Evolutionary conservation across 1,284 basidiomycete species (phyloP), one percentile per base, ranked within the genome.

Genomic region (Pseudozyma thailandica): DNA sequence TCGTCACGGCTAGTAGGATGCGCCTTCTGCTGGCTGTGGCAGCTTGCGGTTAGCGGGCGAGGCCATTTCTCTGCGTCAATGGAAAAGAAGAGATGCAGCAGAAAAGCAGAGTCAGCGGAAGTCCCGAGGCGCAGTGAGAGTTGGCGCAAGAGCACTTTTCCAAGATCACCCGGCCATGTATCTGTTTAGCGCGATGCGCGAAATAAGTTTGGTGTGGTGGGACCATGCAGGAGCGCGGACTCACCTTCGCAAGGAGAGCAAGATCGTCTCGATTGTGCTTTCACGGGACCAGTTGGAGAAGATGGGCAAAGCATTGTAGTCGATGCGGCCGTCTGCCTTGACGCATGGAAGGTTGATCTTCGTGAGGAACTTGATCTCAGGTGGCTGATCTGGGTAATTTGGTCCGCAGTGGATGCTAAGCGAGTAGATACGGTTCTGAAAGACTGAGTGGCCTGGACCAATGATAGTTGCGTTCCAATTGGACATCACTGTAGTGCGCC

Each of bases 391-490:
- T 7, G 96, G 95, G 84, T 98, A 98, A 6, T 83, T 74, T 7
- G 89, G 86, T 33, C 90, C 92, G 82, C 95, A 98, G 79, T 87
- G 86, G 82, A 98, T 94, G 86, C 91, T 92, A 78, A 98, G 88
- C 61, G 90, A 92, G 88, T 98, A 98, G 85, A 98, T 98, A 51
- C 95, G 89, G 85, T 98, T 98, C 88, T 98, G 94, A 85, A 95
- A 94, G 12, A 95, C 93, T 20, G 78, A 78, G 86, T 98, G 94
- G 57, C 94, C 94, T 30, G 96, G 95, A 9, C 95, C 96, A 71
- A 98, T 93, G 85, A 98, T 95, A 12, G 96, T 98, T 38, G 94
- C 95, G 82, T 96, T 98, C 95, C 95, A 98, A 83, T 94, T 88
- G 85, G 90, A 92, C 95, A 98, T 98, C 65, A 78, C 78, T 81